phyloP scores from a whole-genome alignment of 768 basidiomycete species.

The Kondoa subrosea region DNA sequence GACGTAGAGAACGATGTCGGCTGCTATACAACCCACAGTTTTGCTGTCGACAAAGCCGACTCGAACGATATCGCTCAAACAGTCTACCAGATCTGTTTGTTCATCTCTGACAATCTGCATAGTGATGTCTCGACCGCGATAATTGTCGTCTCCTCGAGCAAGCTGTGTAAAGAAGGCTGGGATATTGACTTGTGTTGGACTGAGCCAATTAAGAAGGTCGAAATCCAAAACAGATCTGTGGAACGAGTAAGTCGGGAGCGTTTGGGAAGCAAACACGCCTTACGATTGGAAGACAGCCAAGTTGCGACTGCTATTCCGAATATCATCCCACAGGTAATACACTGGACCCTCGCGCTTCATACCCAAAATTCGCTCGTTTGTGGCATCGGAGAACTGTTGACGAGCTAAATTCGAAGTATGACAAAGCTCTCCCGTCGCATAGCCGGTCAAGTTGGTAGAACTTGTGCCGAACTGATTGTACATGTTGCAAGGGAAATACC shows the following conservation, averaged over 20 bases:
- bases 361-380: background rate
- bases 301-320: conserved; percentile 51
- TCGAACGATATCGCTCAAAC: conserved; percentile 66
- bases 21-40: conserved; percentile 89
- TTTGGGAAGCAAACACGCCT: conserved; percentile 31
- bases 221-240: conserved; percentile 74
- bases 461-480: conserved; percentile 52
- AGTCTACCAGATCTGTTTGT: conserved; percentile 52
- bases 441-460: conserved; percentile 51
- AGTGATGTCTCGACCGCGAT: conserved; percentile 69
- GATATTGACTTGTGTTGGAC: conserved; percentile 58
- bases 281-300: conserved; percentile 88
- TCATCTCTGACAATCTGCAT: conserved; percentile 61
- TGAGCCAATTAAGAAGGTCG: conserved; percentile 67
- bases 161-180: conserved; percentile 67
- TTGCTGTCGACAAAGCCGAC: conserved; percentile 90
- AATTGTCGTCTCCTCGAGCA: conserved; percentile 52
- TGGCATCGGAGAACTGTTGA: conserved; percentile 36
- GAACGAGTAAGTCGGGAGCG: conserved; percentile 18
- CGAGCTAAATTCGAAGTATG: conserved; percentile 49
- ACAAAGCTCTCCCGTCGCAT: conserved; percentile 50
- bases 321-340: conserved; percentile 82
- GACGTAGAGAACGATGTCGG: conserved; percentile 79
- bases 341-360: conserved; percentile 54
- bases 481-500: conserved; percentile 98